Percentiles rank a stretch among this genome's conserved stretches.
These are phyloP conservation scores for Coix lacrymajobi DNA, from an alignment of 176 grass and related monocot genomes.

Conservation along the genomic window DNA sequence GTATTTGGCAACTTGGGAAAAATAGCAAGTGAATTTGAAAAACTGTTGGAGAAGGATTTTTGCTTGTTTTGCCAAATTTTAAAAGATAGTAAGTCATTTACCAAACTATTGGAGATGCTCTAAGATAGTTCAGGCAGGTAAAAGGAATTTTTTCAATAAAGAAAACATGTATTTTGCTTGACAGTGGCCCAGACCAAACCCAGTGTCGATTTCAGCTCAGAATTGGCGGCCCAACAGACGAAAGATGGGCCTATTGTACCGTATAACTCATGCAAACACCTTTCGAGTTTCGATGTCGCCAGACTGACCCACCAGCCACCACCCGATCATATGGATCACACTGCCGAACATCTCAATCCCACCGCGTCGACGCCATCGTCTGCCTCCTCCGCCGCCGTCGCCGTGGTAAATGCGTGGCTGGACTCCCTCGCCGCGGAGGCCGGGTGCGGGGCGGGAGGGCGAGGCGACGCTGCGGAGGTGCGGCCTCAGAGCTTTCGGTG, in stretches of 20 bases:
- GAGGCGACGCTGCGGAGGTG: constrained; percentile 19
- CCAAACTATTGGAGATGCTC: too few relatives aligned
- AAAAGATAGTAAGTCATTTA: too few relatives aligned
- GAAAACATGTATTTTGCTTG: not conserved
- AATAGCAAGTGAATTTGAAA: too few relatives aligned
- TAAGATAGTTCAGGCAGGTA: too few relatives aligned
- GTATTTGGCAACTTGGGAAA: too few relatives aligned
- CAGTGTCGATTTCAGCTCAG: not conserved
- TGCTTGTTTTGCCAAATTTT: too few relatives aligned
- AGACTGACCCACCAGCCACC: not conserved
- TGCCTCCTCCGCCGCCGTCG: constrained; percentile 41
- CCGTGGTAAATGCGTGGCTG: constrained; percentile 73
- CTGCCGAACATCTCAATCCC: constrained; percentile 41
- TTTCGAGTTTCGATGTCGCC: constrained; percentile 4
- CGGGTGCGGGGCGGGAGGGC: constrained; percentile 1
- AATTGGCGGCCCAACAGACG: not conserved
- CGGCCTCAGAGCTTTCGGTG: constrained; percentile 52
- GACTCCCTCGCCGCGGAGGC: constrained; percentile 54
- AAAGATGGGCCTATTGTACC: not conserved
- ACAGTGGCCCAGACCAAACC: not conserved
- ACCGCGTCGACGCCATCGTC: constrained; percentile 18
- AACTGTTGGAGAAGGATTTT: too few relatives aligned
- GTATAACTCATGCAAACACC: not conserved
- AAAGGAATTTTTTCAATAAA: too few relatives aligned
- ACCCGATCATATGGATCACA: constrained; percentile 45